Evolutionary conservation across 108 stramenopile species (phyloP).

Genomic region (Cyclotella atomus): DNA sequence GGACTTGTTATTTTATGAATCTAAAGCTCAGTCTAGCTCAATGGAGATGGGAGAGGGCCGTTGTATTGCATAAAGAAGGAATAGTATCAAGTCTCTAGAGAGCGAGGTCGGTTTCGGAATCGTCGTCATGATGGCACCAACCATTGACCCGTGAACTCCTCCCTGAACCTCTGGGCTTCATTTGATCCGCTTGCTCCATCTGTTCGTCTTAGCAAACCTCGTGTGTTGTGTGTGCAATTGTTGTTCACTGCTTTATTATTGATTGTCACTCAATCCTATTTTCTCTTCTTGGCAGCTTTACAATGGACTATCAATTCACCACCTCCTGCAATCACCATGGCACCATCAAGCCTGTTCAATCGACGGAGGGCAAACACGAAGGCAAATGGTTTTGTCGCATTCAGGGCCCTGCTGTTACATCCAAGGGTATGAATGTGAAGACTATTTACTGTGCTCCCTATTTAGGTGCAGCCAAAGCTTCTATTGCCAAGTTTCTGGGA

Average conservation of each 20-base stretch:
- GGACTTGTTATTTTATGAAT: too few species aligned
- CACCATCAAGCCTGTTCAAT: slow-evolving; percentile 22
- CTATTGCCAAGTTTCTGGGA: slow-evolving; percentile 18
- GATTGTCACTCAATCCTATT: too few species aligned
- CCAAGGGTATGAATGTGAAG: background rate
- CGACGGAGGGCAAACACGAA: background rate
- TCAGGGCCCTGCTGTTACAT: background rate
- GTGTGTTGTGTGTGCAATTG: too few species aligned
- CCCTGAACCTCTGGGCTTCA: background rate
- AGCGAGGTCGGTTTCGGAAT: background rate
- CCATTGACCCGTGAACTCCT: background rate
- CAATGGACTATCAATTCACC: slow-evolving; percentile 6
- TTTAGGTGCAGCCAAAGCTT: slow-evolving; percentile 17
- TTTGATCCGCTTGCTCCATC: too few species aligned
- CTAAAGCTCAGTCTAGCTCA: too few species aligned
- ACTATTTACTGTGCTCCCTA: slow-evolving; percentile 15
- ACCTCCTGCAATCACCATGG: slow-evolving; percentile 2
- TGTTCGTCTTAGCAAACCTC: too few species aligned
- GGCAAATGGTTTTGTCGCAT: slow-evolving; percentile 21
- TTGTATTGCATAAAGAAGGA: too few species aligned
- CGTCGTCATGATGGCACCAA: slow-evolving; percentile 1
- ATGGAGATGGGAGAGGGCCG: too few species aligned
- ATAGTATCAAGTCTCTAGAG: background rate
- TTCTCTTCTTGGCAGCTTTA: background rate
- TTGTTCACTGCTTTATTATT: too few species aligned